A percentile compares a stretch with the other conserved stretches of the same genome.
These are phyloP conservation scores for Amphicarpaea edgeworthii DNA, from an alignment of 306 rosid genomes.

Conservation along the genomic window DNA sequence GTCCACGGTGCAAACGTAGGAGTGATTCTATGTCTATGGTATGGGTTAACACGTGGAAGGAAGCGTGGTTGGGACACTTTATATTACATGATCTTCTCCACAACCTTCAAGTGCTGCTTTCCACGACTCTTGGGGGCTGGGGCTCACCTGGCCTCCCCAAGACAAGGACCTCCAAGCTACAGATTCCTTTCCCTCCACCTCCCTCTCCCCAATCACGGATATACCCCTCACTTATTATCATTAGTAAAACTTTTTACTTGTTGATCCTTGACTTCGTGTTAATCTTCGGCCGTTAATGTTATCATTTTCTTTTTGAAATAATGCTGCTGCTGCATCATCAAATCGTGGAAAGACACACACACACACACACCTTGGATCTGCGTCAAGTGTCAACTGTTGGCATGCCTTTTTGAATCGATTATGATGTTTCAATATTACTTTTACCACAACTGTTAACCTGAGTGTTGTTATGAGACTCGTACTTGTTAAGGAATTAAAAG, in stretches of 20 bases:
- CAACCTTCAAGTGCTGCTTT: neutral
- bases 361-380: neutral
- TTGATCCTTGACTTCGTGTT: no score
- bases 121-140: slow-evolving; percentile 31
- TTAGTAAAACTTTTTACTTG: no score
- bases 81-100: no score
- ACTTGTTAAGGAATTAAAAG: no score
- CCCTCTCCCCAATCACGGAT: neutral
- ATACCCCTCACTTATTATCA: slow-evolving; percentile 5
- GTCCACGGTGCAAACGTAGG: neutral
- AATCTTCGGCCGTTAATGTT: no score
- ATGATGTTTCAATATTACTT: neutral
- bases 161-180: slow-evolving; percentile 27
- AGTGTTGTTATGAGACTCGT: no score
- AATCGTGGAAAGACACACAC: slow-evolving; percentile 26
- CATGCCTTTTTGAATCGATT: slow-evolving; percentile 3
- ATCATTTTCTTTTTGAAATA: slow-evolving; percentile 31
- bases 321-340: neutral
- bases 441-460: no score
- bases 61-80: no score
- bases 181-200: slow-evolving; percentile 28
- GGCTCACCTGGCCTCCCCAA: neutral
- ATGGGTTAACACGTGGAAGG: slow-evolving; percentile 16
- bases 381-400: neutral
- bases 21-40: neutral